Conservation (phyloP, 495 filamentous ascomycete species). For the Penicillium ochrochloron region DNA sequence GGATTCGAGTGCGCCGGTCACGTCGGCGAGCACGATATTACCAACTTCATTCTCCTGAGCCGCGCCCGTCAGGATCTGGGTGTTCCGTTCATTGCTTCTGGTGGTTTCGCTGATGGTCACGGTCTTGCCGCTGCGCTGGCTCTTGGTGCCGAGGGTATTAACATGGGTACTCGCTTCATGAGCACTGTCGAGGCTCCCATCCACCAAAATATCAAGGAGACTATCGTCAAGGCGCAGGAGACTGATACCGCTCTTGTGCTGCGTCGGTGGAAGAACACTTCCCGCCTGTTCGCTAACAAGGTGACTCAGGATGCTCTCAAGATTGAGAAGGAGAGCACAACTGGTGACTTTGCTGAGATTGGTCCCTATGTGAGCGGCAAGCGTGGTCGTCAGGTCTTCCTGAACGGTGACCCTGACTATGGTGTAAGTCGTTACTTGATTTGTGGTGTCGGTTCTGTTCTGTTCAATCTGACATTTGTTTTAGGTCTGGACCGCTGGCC, state of each 20-base stretch:
- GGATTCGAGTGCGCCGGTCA: constrained; percentile 98
- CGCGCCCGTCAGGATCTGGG: constrained; percentile 82
- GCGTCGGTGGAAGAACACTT: constrained; percentile 92
- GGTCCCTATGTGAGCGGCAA: constrained; percentile 90
- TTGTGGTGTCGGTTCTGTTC: not conserved
- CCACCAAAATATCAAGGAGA: constrained; percentile 89
- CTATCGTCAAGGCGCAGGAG: constrained; percentile 87
- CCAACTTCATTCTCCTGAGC: constrained; percentile 92
- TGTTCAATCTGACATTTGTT: constrained; percentile 17
- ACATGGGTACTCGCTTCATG: constrained; percentile 94
- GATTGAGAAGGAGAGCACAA: constrained; percentile 82
- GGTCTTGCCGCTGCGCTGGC: constrained; percentile 90
- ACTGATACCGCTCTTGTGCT: constrained; percentile 89
- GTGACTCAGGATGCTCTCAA: constrained; percentile 78
- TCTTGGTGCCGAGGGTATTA: constrained; percentile 92
- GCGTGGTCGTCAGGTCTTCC: constrained; percentile 86
- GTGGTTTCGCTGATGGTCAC: constrained; percentile 94
- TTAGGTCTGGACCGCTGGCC: constrained; percentile 74
- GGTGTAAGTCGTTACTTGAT: constrained; percentile 64
- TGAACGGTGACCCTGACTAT: constrained; percentile 88
- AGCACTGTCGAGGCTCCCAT: constrained; percentile 91
- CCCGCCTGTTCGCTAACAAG: constrained; percentile 86
- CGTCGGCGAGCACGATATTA: constrained; percentile 95
- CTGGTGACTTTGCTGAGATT: constrained; percentile 90
- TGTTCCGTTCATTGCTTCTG: constrained; percentile 92